Percentiles rank a stretch among this genome's conserved stretches.
These are phyloP conservation scores for Athelia psychrophila DNA, from an alignment of 1,284 basidiomycete genomes.

Conservation along the genomic window DNA sequence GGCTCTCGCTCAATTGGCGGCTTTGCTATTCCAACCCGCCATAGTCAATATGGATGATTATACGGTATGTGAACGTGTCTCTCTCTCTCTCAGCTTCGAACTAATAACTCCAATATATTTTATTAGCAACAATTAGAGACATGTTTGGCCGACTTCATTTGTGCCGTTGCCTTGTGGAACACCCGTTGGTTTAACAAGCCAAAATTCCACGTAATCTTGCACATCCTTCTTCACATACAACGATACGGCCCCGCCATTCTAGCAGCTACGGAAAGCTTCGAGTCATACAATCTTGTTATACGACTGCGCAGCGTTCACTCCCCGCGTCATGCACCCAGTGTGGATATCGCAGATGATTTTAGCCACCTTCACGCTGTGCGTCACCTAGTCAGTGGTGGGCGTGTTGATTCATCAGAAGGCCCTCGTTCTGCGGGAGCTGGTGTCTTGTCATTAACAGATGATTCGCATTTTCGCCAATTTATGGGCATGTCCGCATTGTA, in stretches of 20 bases:
- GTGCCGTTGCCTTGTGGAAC: constrained; percentile 10
- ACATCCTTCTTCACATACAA: constrained; percentile 14
- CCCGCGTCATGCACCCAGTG: constrained; percentile 1
- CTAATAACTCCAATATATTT: neutral
- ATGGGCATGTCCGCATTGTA: neutral
- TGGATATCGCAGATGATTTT: constrained; percentile 1
- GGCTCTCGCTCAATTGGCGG: constrained; percentile 14
- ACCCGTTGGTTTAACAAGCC: constrained; percentile 22
- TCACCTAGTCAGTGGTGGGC: neutral
- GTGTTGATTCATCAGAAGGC: neutral
- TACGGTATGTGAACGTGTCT: constrained; percentile 8
- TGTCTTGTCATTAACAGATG: neutral
- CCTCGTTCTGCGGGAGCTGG: neutral
- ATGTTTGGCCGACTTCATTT: constrained; percentile 14
- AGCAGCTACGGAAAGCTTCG: constrained; percentile 18
- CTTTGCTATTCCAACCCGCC: constrained; percentile 22
- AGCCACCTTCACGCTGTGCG: constrained; percentile 2
- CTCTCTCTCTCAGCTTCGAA: neutral
- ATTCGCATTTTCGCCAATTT: neutral
- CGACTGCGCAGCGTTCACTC: constrained; percentile 3
- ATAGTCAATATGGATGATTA: constrained; percentile 17
- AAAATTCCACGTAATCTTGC: constrained; percentile 22
- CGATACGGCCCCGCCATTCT: constrained; percentile 18
- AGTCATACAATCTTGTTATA: constrained; percentile 17
- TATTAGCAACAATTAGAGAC: neutral